phyloP scores from a whole-genome alignment of 192 early-diverging fungal genomes.

The Backusella luteola region DNA sequence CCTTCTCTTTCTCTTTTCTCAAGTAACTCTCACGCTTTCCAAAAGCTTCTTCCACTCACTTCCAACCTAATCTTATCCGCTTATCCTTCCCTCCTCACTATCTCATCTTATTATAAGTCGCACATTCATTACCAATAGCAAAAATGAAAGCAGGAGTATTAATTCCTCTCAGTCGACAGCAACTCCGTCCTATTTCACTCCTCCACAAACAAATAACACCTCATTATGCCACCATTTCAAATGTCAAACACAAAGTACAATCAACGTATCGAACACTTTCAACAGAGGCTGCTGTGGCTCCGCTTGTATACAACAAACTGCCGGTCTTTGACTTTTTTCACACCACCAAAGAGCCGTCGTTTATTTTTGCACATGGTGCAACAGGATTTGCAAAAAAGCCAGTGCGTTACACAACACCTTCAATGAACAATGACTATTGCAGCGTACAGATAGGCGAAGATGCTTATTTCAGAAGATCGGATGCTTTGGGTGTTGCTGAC shows the following conservation, averaged over 20 bases:
- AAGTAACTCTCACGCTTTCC: neutral
- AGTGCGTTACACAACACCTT: constrained; percentile 9
- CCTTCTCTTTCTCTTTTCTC: too few species aligned
- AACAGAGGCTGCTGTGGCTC: neutral
- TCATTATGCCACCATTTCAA: neutral
- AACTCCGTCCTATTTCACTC: neutral
- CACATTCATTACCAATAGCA: neutral
- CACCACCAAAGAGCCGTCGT: constrained; percentile 10
- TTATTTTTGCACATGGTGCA: constrained; percentile 28
- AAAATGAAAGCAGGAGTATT: neutral
- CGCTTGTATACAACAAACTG: neutral
- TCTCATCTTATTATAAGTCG: neutral
- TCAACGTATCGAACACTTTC: neutral
- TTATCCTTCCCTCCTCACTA: neutral
- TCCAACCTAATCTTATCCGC: neutral
- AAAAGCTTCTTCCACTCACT: neutral
- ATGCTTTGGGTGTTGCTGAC: constrained; percentile 91
- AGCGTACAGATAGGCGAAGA: constrained; percentile 88
- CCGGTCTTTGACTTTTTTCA: neutral
- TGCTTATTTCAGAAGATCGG: constrained; percentile 84
- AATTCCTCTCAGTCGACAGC: neutral
- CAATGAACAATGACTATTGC: constrained; percentile 48
- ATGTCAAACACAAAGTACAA: neutral
- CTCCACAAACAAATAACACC: neutral
- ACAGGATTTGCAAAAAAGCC: constrained; percentile 24